Conservation (phyloP, 805 yeast genomes). For the Yarrowia sp. region DNA sequence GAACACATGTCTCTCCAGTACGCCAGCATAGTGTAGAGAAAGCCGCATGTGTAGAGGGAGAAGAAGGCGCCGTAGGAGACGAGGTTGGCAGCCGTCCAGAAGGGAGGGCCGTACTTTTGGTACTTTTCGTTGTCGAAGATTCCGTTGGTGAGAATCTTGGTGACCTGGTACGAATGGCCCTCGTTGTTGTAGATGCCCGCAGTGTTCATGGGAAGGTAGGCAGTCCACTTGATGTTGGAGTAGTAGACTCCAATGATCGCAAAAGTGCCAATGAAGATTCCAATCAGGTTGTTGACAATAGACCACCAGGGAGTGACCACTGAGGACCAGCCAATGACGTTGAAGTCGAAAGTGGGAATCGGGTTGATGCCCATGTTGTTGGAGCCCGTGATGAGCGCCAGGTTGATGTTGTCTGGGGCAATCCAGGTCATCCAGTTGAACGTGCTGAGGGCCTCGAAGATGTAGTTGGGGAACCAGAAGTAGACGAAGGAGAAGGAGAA, state of each 20-base stretch:
- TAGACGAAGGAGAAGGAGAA: constrained; percentile 48
- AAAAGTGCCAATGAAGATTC: constrained; percentile 29
- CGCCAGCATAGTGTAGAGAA: constrained; percentile 26
- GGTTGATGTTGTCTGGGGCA: constrained; percentile 50
- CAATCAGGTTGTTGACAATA: constrained; percentile 24
- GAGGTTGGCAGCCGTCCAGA: constrained; percentile 52
- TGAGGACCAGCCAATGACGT: constrained; percentile 33
- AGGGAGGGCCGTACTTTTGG: constrained; percentile 61
- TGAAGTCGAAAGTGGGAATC: constrained; percentile 44
- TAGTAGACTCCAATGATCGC: constrained; percentile 50
- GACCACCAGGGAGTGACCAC: constrained; percentile 29
- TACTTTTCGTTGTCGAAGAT: constrained; percentile 47
- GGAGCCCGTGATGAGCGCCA: constrained; percentile 63
- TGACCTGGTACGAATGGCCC: constrained; percentile 50
- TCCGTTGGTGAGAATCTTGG: constrained; percentile 42
- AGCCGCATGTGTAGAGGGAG: constrained; percentile 50
- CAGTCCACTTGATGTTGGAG: constrained; percentile 56
- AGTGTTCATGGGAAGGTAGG: constrained; percentile 57
- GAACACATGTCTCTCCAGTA: constrained; percentile 29
- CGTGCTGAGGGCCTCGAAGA: constrained; percentile 58
- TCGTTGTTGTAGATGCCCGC: constrained; percentile 53
- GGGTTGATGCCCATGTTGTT: constrained; percentile 44
- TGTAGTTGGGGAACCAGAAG: constrained; percentile 67
- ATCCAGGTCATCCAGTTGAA: constrained; percentile 66
- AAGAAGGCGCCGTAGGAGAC: constrained; percentile 53